Percentiles rank a stretch among this genome's conserved stretches.
Evolutionary conservation across 2,329 filamentous ascomycete genomes (phyloP).

Genomic region (Fusarium praegraminearum): DNA sequence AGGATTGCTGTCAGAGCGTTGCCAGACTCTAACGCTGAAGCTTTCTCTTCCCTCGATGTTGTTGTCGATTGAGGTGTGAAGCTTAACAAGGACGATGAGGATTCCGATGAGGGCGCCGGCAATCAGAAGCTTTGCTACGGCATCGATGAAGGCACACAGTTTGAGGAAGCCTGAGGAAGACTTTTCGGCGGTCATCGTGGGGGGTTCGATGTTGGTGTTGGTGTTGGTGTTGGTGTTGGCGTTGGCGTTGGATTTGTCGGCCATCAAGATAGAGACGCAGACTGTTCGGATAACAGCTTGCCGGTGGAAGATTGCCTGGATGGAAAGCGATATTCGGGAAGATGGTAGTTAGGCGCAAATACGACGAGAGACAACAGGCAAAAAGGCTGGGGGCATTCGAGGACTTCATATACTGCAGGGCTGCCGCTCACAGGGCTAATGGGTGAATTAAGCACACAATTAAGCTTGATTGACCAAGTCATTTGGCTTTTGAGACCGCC

Average conservation of each 20-base stretch:
- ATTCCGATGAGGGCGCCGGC: constrained; percentile 38
- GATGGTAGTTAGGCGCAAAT: background rate
- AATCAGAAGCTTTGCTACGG: constrained; percentile 32
- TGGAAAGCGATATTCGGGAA: too few relatives aligned
- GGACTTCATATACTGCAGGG: constrained; percentile 29
- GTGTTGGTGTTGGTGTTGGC: background rate
- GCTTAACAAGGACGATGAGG: constrained; percentile 25
- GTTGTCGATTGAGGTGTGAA: constrained; percentile 15
- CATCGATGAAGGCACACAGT: constrained; percentile 34
- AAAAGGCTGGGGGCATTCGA: constrained; percentile 2
- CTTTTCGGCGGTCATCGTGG: constrained; percentile 23
- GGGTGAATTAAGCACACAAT: constrained; percentile 10
- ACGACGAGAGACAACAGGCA: background rate
- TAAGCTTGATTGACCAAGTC: constrained; percentile 23
- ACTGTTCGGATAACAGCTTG: background rate
- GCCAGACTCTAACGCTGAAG: constrained; percentile 3
- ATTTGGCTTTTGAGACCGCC: constrained; percentile 18
- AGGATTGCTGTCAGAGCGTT: background rate
- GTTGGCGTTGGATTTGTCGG: constrained; percentile 13
- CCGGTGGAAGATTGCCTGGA: background rate
- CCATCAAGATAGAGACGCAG: constrained; percentile 8
- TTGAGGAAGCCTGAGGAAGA: constrained; percentile 30
- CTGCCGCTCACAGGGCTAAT: constrained; percentile 17
- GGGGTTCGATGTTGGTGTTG: background rate
- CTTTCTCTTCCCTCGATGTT: constrained; percentile 5